Evolutionary conservation across 2,329 filamentous ascomycete species (phyloP).

Genomic region (Dactylonectria macrodidyma): DNA sequence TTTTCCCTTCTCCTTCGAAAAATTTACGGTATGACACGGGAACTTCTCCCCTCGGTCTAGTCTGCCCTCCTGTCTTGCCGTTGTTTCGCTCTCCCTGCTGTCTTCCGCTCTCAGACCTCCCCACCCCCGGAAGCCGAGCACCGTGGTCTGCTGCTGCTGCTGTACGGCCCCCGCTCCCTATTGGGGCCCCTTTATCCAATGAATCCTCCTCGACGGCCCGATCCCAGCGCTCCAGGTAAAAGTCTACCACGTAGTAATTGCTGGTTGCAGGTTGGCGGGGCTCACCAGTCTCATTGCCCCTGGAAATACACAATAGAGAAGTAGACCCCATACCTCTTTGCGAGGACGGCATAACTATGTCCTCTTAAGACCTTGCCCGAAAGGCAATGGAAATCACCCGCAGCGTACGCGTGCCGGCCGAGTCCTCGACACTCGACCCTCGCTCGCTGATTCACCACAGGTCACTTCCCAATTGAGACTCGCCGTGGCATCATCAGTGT

Average conservation of each 20-base stretch:
- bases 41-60: constrained; percentile 5
- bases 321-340: constrained; percentile 1
- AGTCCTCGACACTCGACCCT: not conserved
- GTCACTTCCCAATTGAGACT: constrained; percentile 2
- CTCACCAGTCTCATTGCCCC: constrained; percentile 20
- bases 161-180: constrained; percentile 8
- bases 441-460: not conserved
- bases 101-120: constrained; percentile 14
- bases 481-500: constrained; percentile 13
- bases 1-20: not conserved
- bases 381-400: not conserved
- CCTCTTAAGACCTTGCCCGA: not conserved
- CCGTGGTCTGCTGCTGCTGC: constrained; percentile 14
- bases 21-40: not conserved
- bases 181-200: constrained; percentile 7
- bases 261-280: constrained; percentile 9
- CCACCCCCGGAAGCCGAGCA: constrained; percentile 44
- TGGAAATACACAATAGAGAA: constrained; percentile 5
- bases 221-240: not conserved
- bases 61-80: constrained; percentile 20
- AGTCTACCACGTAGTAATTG: not conserved
- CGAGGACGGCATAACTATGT: not conserved
- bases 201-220: constrained; percentile 11
- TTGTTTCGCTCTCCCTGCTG: constrained; percentile 22
- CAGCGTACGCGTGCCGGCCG: not conserved